A percentile compares a stretch with the other conserved stretches of the same genome.
These are phyloP conservation scores for Cyclotella atomus DNA, from an alignment of 108 stramenopile genomes.

Conservation along the genomic window DNA sequence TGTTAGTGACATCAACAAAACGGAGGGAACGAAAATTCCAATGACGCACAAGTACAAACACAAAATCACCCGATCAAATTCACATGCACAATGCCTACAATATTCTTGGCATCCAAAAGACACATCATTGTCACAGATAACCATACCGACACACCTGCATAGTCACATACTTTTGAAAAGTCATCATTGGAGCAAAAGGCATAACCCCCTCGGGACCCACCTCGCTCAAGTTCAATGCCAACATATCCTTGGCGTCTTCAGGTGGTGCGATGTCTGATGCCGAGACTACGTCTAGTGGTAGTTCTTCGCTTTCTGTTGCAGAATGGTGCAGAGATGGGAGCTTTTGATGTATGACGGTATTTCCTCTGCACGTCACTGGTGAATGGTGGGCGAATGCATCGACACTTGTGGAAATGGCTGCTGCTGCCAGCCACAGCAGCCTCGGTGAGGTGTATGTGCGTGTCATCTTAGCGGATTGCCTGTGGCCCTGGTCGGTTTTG, in stretches of 20 bases:
- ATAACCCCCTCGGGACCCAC: constrained; percentile 13
- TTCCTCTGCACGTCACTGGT: too few relatives aligned
- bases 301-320: not conserved
- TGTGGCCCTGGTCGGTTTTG: too few relatives aligned
- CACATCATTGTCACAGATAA: too few relatives aligned
- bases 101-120: not conserved
- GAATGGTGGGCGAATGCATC: constrained; percentile 4
- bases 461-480: too few relatives aligned
- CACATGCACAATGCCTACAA: not conserved
- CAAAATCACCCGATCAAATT: not conserved
- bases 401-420: not conserved
- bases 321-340: not conserved
- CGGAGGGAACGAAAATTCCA: not conserved
- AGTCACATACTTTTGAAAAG: constrained; percentile 66
- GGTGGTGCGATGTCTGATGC: not conserved
- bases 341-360: not conserved
- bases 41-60: not conserved
- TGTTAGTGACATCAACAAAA: not conserved
- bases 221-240: not conserved
- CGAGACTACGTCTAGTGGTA: constrained; percentile 1
- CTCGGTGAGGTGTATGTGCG: too few relatives aligned
- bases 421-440: not conserved
- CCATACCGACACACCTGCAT: constrained; percentile 79
- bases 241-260: not conserved
- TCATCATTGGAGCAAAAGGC: constrained; percentile 53